Evolutionary conservation across 1,139 yeast species (phyloP), one percentile per base, ranked within the genome.

Genomic region (Blastobotrys buckinghamii): DNA sequence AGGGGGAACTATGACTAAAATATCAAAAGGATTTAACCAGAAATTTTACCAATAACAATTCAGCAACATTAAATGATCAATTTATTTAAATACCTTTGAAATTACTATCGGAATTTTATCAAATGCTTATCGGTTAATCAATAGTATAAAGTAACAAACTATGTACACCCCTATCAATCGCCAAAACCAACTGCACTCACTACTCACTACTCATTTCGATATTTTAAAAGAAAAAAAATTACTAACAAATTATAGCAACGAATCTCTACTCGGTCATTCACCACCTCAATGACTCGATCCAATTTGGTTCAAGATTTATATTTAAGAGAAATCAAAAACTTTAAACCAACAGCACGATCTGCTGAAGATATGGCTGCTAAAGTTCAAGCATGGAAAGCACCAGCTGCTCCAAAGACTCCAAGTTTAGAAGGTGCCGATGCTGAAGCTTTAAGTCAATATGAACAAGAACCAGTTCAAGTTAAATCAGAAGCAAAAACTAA

Each of bases 251-350:
- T 47, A 26, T 49, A 45, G 39, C 29, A 35, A 20, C 47, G 47
- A 27, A 39, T 44, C 24, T 36, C 44, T 36, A 52, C 56, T 47
- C 57, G 59, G 44, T 54, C 57, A 43, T 54, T 56, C 55, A 55
- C 52, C 50, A 53, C 59, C 46, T 53, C 59, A 36, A 46, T 56
- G 34, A 48, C 53, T 39, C 47, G 50, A 45, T 49, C 53, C 42
- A 82, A 88, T 75, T 77, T 85, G 67, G 73, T 90, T 65, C 80
- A 88, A 69, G 96, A 90, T 59, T 78, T 90, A 60, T 92, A 90
- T 75, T 74, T 90, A 65, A 83, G 78, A 71, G 95, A 88, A 71
- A 76, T 92, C 72, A 86, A 83, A 75, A 81, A 81, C 53, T 88
- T 84, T 81, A 87, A 89, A 77, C 90, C 96, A 66, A 78, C 83